Conservation (phyloP, 257 asterid genomes). For the Fraxinus pennsylvanica region DNA sequence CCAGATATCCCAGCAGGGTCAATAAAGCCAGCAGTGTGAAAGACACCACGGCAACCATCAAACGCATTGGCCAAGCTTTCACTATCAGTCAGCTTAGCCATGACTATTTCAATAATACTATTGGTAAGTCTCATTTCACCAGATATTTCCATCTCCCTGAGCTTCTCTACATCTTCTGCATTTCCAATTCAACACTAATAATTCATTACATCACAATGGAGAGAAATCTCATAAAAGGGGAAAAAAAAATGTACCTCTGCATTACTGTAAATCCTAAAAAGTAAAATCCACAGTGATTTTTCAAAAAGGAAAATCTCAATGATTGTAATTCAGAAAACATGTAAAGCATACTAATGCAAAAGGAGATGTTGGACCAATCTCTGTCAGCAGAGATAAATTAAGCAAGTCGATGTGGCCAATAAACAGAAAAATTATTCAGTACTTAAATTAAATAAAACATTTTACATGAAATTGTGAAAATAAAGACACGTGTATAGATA, state of each 20-base stretch:
- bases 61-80: slow-evolving; percentile 65
- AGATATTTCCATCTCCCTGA: slow-evolving; percentile 74
- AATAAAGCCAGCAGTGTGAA: slow-evolving; percentile 83
- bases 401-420: not conserved
- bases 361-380: not conserved
- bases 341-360: too few relatives aligned
- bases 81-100: slow-evolving; percentile 59
- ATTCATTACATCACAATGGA: not conserved
- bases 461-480: not conserved
- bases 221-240: not conserved
- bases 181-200: slow-evolving; percentile 1
- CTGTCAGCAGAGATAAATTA: not conserved
- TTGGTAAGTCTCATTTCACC: slow-evolving; percentile 68
- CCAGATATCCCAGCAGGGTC: slow-evolving; percentile 94
- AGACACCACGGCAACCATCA: slow-evolving; percentile 73
- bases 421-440: not conserved
- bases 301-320: not conserved
- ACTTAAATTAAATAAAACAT: too few relatives aligned
- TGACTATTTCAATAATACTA: slow-evolving; percentile 57
- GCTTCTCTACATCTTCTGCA: slow-evolving; percentile 85
- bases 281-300: not conserved
- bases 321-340: not conserved
- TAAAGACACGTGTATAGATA: not conserved
- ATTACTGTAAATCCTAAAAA: not conserved
- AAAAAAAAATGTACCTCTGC: too few relatives aligned